Evolutionary conservation across 2,329 filamentous ascomycete genomes (phyloP), one percentile per base, ranked within the genome.

Genomic region (Fusarium sp.): DNA sequence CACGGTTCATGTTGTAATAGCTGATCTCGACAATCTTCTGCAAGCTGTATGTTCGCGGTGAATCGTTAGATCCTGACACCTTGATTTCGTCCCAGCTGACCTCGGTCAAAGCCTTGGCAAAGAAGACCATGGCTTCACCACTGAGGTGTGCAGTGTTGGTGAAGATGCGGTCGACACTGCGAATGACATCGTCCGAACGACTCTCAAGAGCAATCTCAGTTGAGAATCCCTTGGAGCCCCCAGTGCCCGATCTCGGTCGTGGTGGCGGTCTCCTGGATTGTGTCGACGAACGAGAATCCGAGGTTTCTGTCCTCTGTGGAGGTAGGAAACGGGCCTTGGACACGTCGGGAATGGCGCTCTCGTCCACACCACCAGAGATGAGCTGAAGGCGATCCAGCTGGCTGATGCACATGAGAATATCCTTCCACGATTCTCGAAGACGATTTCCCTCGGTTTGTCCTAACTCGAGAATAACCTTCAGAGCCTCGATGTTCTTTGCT

Each of bases 81-180:
- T 97, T 95, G 76, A 99, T 99, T 80, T 99, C 96, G 77, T 98
- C 95, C 96, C 96, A 98, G 80, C 95, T 98, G 71, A 99, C 95
- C 78, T 98, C 94, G 8, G 94, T 97, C 62, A 99, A 83, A 0
- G 96, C 95, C 60, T 91, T 91, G 53, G 97, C 95, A 78, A 99
- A 99, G 78, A 97, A 92, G 2, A 98, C 93, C 75, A 99, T 99
- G 4, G 95, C 95, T 72, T 98, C 94, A 63, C 95, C 95, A 6
- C 93, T 95, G 3, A 99, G 87, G 73, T 97, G 95, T 9, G 95
- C 95, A 0, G 96, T 98, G 77, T 97, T 97, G 50, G 94, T 97
- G 78, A 99, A 99, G 75, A 99, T 98, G 40, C 94, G 89, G 80
- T 99, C 97, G 5, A 99, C 95, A 28, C 92, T 92, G 74, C 95